Percentiles rank a stretch among this genome's conserved stretches.
Evolutionary conservation across 2,329 filamentous ascomycete genomes (phyloP).

Genomic region (Neurospora crassa): DNA sequence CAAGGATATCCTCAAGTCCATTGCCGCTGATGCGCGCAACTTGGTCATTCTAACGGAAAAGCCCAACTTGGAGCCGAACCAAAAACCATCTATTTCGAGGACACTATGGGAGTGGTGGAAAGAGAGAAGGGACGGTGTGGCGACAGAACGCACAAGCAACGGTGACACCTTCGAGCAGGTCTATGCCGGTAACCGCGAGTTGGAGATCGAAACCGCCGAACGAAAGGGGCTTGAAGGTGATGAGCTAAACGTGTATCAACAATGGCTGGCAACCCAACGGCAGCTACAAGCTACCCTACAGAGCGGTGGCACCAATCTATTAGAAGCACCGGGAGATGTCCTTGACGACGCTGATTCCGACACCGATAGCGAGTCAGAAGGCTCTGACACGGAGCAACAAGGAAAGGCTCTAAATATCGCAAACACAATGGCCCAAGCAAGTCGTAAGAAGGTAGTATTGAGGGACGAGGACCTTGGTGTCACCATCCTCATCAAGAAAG

Average conservation of each 20-base stretch:
- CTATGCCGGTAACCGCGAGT: slow-evolving; percentile 50
- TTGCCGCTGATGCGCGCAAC: slow-evolving; percentile 72
- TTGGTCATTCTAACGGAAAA: slow-evolving; percentile 81
- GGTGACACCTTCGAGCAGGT: slow-evolving; percentile 57
- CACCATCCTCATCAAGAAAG: slow-evolving; percentile 80
- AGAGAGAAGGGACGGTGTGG: slow-evolving; percentile 54
- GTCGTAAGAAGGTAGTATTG: slow-evolving; percentile 74
- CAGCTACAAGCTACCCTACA: slow-evolving; percentile 78
- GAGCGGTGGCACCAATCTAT: slow-evolving; percentile 52
- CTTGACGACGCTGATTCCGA: slow-evolving; percentile 81
- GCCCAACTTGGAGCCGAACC: slow-evolving; percentile 35
- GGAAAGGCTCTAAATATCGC: slow-evolving; percentile 86
- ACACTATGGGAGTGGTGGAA: slow-evolving; percentile 76
- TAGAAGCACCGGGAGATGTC: slow-evolving; percentile 63
- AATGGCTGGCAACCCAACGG: slow-evolving; percentile 81
- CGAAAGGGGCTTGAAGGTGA: slow-evolving; percentile 61
- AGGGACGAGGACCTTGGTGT: slow-evolving; percentile 87
- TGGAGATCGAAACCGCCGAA: slow-evolving; percentile 52
- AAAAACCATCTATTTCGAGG: slow-evolving; percentile 53
- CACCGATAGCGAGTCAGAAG: slow-evolving; percentile 77
- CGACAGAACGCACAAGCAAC: slow-evolving; percentile 43
- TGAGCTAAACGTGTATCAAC: slow-evolving; percentile 76
- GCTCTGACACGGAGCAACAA: slow-evolving; percentile 82
- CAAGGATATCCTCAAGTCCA: slow-evolving; percentile 61
- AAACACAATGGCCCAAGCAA: slow-evolving; percentile 72